These are phyloP conservation scores for Pseudocohnilembus persalinus DNA, from an alignment of 169 alveolate genomes.

Conservation along the genomic window DNA sequence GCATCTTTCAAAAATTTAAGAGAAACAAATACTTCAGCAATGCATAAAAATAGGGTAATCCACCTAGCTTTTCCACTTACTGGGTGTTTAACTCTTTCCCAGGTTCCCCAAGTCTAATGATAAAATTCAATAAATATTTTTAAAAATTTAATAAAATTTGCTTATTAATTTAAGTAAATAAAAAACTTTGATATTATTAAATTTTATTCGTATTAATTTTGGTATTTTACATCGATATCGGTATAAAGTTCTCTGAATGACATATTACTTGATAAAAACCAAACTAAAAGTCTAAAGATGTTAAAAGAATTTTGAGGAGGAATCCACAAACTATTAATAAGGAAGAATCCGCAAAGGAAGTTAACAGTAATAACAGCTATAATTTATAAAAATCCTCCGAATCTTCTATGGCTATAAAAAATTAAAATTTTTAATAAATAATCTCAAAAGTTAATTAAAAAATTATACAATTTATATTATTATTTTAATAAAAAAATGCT, in stretches of 20 bases:
- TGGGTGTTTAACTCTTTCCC: conserved; percentile 45
- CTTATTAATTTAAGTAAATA: no score
- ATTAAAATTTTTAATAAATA: not conserved
- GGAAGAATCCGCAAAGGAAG: conserved; percentile 63
- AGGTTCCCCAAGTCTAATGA: conserved; percentile 46
- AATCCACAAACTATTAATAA: conserved; percentile 59
- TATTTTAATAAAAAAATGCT: no score
- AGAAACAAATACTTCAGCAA: conserved; percentile 50
- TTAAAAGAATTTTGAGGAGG: conserved; percentile 58
- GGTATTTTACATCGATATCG: conserved; percentile 39
- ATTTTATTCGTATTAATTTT: conserved; percentile 15
- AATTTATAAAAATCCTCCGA: conserved; percentile 48
- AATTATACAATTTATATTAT: not conserved
- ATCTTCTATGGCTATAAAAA: conserved; percentile 41
- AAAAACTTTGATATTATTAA: not conserved
- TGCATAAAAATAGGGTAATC: conserved; percentile 43
- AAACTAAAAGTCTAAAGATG: conserved; percentile 47
- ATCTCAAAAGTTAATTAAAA: not conserved
- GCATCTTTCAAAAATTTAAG: conserved; percentile 56
- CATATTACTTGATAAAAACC: conserved; percentile 57
- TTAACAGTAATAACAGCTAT: conserved; percentile 42
- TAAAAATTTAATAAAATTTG: no score
- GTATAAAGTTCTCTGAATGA: conserved; percentile 51
- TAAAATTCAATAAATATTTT: no score
- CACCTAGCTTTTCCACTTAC: conserved; percentile 54